Conservation (phyloP, 179 eudicot genomes). For the Spergularia azorica region DNA sequence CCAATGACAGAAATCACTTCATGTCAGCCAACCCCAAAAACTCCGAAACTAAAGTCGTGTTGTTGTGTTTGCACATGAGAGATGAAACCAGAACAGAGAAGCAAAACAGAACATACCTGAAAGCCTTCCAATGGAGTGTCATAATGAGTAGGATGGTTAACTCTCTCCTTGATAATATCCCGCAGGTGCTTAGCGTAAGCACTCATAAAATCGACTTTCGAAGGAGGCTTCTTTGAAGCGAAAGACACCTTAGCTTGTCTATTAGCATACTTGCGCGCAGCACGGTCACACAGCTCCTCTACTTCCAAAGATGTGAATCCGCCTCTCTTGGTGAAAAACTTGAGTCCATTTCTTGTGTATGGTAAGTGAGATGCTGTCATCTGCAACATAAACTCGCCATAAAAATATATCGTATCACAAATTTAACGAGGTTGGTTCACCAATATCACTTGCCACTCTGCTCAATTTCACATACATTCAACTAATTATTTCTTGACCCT, state of each 20-base stretch:
- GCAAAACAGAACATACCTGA: constrained; percentile 45
- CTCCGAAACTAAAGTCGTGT: too few relatives aligned
- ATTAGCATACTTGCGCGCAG: constrained; percentile 77
- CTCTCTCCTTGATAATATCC: constrained; percentile 75
- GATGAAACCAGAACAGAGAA: too few relatives aligned
- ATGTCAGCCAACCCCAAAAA: too few relatives aligned
- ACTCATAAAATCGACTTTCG: constrained; percentile 71
- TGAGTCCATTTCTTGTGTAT: constrained; percentile 86
- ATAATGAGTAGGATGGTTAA: constrained; percentile 74
- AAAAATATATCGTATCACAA: too few relatives aligned
- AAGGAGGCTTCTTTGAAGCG: constrained; percentile 40
- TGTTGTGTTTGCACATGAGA: too few relatives aligned
- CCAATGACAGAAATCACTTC: too few relatives aligned
- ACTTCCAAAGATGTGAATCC: constrained; percentile 79
- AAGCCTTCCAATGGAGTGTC: constrained; percentile 84
- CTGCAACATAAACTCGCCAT: constrained; percentile 29
- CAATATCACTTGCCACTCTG: too few relatives aligned
- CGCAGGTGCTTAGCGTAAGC: constrained; percentile 71
- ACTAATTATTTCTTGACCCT: too few relatives aligned
- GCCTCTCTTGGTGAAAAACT: constrained; percentile 82
- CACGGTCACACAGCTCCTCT: constrained; percentile 74
- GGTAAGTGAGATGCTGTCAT: constrained; percentile 98
- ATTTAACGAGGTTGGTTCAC: too few relatives aligned
- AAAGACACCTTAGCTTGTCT: constrained; percentile 64
- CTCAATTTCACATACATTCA: too few relatives aligned